Percentiles rank a stretch among this genome's conserved stretches.
phyloP scores from a whole-genome alignment of 1,284 basidiomycete species.

The Trichosporon sp. region DNA sequence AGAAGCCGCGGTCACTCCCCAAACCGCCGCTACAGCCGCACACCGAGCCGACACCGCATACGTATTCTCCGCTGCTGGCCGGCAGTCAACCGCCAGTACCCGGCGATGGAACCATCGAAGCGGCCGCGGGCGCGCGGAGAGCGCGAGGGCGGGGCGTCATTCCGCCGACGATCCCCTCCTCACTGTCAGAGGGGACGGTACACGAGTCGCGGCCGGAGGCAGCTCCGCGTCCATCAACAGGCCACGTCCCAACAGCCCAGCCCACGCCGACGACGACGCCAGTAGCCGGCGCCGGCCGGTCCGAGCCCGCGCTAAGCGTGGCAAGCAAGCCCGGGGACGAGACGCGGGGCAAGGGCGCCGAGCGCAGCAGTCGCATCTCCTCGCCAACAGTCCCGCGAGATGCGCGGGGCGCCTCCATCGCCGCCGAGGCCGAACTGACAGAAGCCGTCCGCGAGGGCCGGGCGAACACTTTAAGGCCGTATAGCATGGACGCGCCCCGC shows the following conservation, averaged over 20 bases:
- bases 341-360: neutral
- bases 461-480: neutral
- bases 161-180: neutral
- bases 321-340: neutral
- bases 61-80: constrained; percentile 28
- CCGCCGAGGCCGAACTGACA: neutral
- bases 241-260: no score
- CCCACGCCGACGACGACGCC: neutral
- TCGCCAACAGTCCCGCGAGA: neutral
- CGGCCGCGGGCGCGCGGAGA: neutral
- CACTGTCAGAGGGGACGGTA: neutral
- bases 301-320: neutral
- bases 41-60: neutral
- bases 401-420: neutral
- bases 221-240: neutral
- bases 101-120: neutral
- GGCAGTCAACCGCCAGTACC: constrained; percentile 25
- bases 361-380: no score
- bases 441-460: neutral
- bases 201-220: neutral
- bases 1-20: neutral
- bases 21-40: neutral
- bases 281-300: neutral
- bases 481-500: neutral
- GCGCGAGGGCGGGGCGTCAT: no score